phyloP scores from a whole-genome alignment of 192 early-diverging fungal species.

The Phycomyces nitens region DNA sequence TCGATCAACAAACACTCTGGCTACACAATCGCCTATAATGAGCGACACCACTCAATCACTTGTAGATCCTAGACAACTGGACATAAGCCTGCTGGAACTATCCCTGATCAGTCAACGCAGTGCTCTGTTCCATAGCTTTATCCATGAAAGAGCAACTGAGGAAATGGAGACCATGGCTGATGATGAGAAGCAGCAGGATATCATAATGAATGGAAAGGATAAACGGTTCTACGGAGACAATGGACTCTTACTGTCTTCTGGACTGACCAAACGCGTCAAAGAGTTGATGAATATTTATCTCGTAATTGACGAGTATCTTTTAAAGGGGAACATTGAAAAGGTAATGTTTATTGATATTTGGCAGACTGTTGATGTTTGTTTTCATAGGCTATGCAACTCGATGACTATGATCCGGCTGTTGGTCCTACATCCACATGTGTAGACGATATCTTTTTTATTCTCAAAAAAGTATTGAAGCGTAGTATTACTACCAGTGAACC shows the following conservation, averaged over 20 bases:
- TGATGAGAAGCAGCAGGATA: constrained; percentile 18
- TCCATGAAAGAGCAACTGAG: constrained; percentile 68
- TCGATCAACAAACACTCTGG: neutral
- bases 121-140: constrained; percentile 76
- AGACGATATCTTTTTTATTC: constrained; percentile 92
- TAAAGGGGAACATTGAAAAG: constrained; percentile 71
- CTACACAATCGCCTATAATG: constrained; percentile 1
- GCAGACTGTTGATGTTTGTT: neutral
- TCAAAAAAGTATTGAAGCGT: constrained; percentile 70
- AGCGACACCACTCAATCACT: constrained; percentile 35
- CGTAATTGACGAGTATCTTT: constrained; percentile 72
- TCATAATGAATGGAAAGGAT: constrained; percentile 33
- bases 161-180: constrained; percentile 36
- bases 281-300: constrained; percentile 67
- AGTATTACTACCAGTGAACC: constrained; percentile 71
- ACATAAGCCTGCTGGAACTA: constrained; percentile 75
- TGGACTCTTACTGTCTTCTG: constrained; percentile 52
- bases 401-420: constrained; percentile 49
- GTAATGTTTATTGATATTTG: constrained; percentile 26
- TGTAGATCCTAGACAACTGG: constrained; percentile 76
- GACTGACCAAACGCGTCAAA: constrained; percentile 54
- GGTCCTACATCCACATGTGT: constrained; percentile 63
- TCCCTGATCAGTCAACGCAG: constrained; percentile 78
- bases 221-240: constrained; percentile 48
- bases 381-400: constrained; percentile 61